Evolutionary conservation across 805 yeast species (phyloP), one percentile per base, ranked within the genome.

Genomic region (Schizosaccharomyces japonicus): DNA sequence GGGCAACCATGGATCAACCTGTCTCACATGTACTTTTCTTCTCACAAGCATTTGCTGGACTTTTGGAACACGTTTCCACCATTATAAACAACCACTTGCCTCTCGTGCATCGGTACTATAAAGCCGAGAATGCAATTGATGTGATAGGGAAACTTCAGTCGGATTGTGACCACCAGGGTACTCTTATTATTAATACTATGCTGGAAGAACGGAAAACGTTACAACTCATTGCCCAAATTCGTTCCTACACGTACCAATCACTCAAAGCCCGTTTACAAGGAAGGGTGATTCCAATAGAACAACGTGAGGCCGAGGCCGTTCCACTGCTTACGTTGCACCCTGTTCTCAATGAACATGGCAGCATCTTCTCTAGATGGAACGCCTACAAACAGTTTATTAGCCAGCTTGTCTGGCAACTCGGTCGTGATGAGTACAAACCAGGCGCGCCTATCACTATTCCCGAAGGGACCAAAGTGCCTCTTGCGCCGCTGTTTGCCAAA

Each of bases 121-220:
- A 87, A 17, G 63, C 64, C 2, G 59, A 58, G 4, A 57, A 62
- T 23, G 75, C 85, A 67, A 63, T 69, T 2, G 68, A 69, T 30
- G 84, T 87, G 7, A 68, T 85, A 54, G 73, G 71, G 17, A 72
- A 72, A 46, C 77, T 90, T 29, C 94, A 87, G 61, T 66, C 72
- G 46, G 98, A 90, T 57, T 77, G 90, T 28, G 98, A 90, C 57
- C 68, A 85, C n/a, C 98, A 90, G 57, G 78, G 87, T 25, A 92
- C 93, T 0, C 66, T 90, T 40, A 80, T 90, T 3, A 67, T 80
- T 48, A 96, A 87, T 59, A 80, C 90, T 0, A 82, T 81, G 56
- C 72, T 76, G 64, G 95, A 85, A 54, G 69, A 73, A 27, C 70
- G 81, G 11, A 25, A 28, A 23, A 42, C 25, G 6, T 8, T 17